These are phyloP conservation scores for Tetradesmus obliquus DNA, from an alignment of 139 green algal genomes.

Conservation along the genomic window DNA sequence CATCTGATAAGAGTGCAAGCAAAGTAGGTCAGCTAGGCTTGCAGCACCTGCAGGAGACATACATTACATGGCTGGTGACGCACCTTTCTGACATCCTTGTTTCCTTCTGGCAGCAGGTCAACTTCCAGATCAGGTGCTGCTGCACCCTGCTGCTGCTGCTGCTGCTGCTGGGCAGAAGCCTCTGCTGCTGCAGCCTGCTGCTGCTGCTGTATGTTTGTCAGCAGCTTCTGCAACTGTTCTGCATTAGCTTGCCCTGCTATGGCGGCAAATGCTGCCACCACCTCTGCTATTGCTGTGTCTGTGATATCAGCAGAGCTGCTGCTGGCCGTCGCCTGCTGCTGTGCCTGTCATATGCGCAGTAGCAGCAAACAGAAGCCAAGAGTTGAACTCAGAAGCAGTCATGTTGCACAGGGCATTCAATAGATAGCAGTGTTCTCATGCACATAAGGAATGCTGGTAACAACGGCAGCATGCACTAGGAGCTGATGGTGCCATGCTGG, in stretches of 20 bases:
- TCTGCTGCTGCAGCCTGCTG: slow-evolving; percentile 12
- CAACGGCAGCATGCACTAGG: not conserved
- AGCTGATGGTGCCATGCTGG: not conserved
- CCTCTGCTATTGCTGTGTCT: not conserved
- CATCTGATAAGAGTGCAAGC: too few relatives aligned
- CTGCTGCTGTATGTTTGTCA: slow-evolving; percentile 14
- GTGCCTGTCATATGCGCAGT: not conserved
- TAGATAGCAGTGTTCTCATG: too few relatives aligned
- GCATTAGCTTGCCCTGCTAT: not conserved
- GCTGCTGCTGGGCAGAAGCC: not conserved
- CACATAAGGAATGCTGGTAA: too few relatives aligned
- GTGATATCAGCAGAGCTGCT: not conserved
- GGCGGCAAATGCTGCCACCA: not conserved
- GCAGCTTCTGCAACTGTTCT: not conserved
- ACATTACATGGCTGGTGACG: not conserved
- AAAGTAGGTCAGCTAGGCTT: too few relatives aligned
- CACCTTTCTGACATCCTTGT: slow-evolving; percentile 62
- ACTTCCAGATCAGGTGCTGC: slow-evolving; percentile 29
- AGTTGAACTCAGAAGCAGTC: too few relatives aligned
- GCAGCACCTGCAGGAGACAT: too few relatives aligned
- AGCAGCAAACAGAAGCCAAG: not conserved
- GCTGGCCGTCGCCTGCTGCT: not conserved
- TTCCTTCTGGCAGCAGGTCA: slow-evolving; percentile 49
- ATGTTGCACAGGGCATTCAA: too few relatives aligned
- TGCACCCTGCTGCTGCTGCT: not conserved